Base-by-base conservation (phyloP, 2,329 filamentous ascomycete genomes). In the Colletotrichum musae region DNA sequence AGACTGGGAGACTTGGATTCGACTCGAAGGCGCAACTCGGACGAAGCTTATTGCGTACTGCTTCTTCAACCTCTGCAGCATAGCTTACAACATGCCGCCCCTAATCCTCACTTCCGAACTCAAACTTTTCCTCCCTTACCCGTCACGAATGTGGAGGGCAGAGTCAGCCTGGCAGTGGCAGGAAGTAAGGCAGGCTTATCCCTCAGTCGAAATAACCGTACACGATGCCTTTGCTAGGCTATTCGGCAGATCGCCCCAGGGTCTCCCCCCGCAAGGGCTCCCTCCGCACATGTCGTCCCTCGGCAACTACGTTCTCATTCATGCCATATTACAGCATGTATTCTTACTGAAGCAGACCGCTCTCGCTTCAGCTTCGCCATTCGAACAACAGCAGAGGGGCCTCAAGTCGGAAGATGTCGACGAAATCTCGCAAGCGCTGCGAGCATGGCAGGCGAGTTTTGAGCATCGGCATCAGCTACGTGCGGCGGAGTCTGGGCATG, bases 321-420 rank as follows among this genome's bases (percentile, higher is more conserved):
- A 93, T 74, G 91, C 91, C 4, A 77, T 94, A 26, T 86, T 93
- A 12, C 92, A 94, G 73, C 91, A 93, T 70, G 90, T 94, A 16
- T 93, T 91, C 76, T 83, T 93, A 45, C 78, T 92, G 24, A 91
- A 92, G 73, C 88, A 92, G 74, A 89, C 88, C 0, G 88, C 86
- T 0, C 85, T 89, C 57, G 83, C 83, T 2, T 78, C 82, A 2
- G 80, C 83, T 0, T 82, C 84, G 2, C 82, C 83, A 1, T 88
- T 86, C 63, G 86, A 86, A 21, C 79, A 82, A 2, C 84, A 82
- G 2, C 84, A 87, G 43, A 80, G 86, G 32, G 85, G 83, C 0
- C 75, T 89, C 70, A 85, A 85, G 53, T 80, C 82, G 0, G 86
- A 89, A 52, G 87, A 90, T 66, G 84, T 89, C 3, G 87, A 89